A percentile compares a stretch with the other conserved stretches of the same genome.
phyloP scores from a whole-genome alignment of 1,139 yeast species.

The Zygosaccharomyces pseudobailii region DNA sequence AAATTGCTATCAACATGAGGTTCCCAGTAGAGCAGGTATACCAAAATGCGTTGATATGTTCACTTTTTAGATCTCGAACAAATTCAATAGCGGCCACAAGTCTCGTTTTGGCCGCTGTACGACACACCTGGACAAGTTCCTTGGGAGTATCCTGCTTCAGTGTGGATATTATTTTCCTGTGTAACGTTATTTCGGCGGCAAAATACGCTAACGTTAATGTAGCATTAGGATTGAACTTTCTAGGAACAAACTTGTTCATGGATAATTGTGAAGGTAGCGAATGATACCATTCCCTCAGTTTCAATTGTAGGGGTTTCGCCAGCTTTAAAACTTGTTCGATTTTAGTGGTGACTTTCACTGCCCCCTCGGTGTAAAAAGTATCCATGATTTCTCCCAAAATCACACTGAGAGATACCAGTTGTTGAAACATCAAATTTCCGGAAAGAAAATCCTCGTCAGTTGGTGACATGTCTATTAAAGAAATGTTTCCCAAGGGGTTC shows the following conservation, averaged over 20 bases:
- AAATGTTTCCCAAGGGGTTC: conserved; percentile 16
- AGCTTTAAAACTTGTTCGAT: conserved; percentile 62
- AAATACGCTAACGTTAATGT: conserved; percentile 78
- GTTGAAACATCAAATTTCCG: conserved; percentile 67
- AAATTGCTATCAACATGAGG: conserved; percentile 76
- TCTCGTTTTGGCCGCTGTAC: conserved; percentile 80
- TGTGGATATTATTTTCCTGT: conserved; percentile 68
- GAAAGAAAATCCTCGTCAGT: conserved; percentile 57
- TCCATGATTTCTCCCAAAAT: conserved; percentile 70
- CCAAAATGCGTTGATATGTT: conserved; percentile 86
- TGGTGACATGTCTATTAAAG: conserved; percentile 29
- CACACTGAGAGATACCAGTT: conserved; percentile 61
- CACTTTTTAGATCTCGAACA: conserved; percentile 68
- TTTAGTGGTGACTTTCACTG: conserved; percentile 51
- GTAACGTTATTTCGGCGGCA: conserved; percentile 81
- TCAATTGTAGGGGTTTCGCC: conserved; percentile 83
- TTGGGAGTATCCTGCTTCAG: conserved; percentile 51
- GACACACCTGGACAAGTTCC: conserved; percentile 63
- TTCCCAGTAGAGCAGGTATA: conserved; percentile 74
- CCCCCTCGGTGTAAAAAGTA: conserved; percentile 63
- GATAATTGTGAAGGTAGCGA: conserved; percentile 66
- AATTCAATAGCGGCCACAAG: conserved; percentile 77
- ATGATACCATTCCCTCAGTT: conserved; percentile 79
- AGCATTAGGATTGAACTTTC: conserved; percentile 65
- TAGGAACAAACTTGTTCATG: conserved; percentile 56